phyloP scores from a whole-genome alignment of 208 protist species.

The Acanthamoeba lenticulata region DNA sequence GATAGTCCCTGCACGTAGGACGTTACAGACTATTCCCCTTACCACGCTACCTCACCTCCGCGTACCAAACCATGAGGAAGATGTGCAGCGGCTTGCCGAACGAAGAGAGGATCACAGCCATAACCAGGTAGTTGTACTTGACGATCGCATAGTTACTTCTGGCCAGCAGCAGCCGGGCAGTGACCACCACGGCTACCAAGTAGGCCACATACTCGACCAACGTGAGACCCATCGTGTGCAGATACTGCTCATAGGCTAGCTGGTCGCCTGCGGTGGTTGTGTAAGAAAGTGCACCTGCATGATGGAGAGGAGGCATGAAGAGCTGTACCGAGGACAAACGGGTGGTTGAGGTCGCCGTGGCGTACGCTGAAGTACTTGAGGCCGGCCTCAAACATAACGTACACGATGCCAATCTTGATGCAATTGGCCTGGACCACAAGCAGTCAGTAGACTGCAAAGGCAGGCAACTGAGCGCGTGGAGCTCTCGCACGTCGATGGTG shows the following conservation, averaged over 20 bases:
- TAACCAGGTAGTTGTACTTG: constrained; percentile 60
- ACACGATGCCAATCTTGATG: constrained; percentile 11
- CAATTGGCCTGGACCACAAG: background rate
- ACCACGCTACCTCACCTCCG: no score
- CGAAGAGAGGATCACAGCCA: constrained; percentile 58
- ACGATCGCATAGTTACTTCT: background rate
- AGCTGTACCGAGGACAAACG: background rate
- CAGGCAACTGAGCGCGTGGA: background rate
- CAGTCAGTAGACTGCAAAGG: background rate
- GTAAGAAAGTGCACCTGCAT: background rate
- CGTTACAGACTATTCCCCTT: no score
- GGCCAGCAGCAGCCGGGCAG: background rate
- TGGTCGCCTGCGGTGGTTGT: constrained; percentile 8
- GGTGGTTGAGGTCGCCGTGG: background rate
- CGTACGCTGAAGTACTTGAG: background rate
- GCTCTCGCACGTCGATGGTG: background rate
- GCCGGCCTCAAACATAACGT: background rate
- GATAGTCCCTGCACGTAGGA: constrained; percentile 50
- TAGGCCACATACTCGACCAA: background rate
- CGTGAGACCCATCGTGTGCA: background rate
- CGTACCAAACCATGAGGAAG: constrained; percentile 67
- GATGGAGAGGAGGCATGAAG: no score
- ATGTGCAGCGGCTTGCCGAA: constrained; percentile 65
- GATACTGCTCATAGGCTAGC: background rate
- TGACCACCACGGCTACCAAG: background rate